Evolutionary conservation across 495 filamentous ascomycete genomes (phyloP).

Genomic region (Cenococcum geophilum): DNA sequence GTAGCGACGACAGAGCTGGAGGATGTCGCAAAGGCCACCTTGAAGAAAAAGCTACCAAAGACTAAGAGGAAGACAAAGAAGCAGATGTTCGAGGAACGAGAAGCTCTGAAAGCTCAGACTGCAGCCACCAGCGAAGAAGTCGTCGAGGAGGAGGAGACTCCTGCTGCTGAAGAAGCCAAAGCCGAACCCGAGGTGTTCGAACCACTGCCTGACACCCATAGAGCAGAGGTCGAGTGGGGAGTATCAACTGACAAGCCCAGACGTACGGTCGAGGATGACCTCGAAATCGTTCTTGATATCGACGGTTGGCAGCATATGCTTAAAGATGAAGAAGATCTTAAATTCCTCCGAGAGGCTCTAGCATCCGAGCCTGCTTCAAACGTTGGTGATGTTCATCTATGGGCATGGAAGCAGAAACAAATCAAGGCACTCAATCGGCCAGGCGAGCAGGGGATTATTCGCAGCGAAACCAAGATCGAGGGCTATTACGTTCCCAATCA

Average conservation of each 20-base stretch:
- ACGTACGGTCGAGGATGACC: constrained; percentile 64
- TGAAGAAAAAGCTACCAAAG: constrained; percentile 39
- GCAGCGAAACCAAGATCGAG: constrained; percentile 56
- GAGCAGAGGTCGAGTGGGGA: constrained; percentile 51
- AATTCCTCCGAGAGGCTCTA: constrained; percentile 50
- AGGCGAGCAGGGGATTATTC: constrained; percentile 48
- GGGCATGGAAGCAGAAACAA: constrained; percentile 87
- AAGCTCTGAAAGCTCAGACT: constrained; percentile 48
- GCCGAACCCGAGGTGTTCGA: constrained; percentile 28
- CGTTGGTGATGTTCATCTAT: constrained; percentile 62
- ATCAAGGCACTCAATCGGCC: constrained; percentile 73
- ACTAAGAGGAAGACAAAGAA: constrained; percentile 67
- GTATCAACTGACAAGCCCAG: constrained; percentile 55
- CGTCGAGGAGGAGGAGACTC: constrained; percentile 41
- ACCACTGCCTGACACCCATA: constrained; percentile 33
- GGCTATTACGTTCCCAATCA: constrained; percentile 87
- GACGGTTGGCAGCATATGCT: constrained; percentile 72
- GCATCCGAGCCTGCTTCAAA: constrained; percentile 44
- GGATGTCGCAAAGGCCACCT: constrained; percentile 41
- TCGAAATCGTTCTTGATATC: constrained; percentile 58
- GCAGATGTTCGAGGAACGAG: constrained; percentile 62
- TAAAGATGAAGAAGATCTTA: constrained; percentile 76
- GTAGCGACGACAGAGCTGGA: constrained; percentile 33
- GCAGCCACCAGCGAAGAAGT: constrained; percentile 31
- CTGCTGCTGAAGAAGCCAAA: constrained; percentile 37